These are phyloP conservation scores for Nematodospora anomalae DNA, from an alignment of 1,139 yeast species.

Conservation along the genomic window DNA sequence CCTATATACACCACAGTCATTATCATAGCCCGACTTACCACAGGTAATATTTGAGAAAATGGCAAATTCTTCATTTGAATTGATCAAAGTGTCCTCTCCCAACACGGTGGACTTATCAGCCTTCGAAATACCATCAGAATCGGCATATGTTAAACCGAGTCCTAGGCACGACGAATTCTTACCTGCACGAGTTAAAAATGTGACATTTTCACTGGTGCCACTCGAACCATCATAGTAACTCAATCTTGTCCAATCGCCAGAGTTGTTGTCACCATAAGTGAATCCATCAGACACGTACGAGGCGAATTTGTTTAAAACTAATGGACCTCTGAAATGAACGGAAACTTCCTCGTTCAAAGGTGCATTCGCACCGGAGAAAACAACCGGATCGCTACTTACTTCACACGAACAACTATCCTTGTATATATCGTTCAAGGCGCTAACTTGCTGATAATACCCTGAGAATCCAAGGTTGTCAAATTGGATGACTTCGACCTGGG, in stretches of 20 bases:
- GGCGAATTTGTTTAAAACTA: slow-evolving; percentile 76
- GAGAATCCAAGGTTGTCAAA: slow-evolving; percentile 71
- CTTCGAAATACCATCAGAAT: slow-evolving; percentile 65
- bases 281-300: slow-evolving; percentile 46
- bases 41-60: slow-evolving; percentile 75
- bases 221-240: slow-evolving; percentile 63
- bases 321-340: slow-evolving; percentile 93
- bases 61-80: slow-evolving; percentile 73
- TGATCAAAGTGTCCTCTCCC: slow-evolving; percentile 56
- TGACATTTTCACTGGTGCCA: slow-evolving; percentile 56
- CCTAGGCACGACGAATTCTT: slow-evolving; percentile 78
- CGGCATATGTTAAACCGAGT: slow-evolving; percentile 80
- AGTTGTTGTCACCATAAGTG: slow-evolving; percentile 28
- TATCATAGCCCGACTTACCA: slow-evolving; percentile 42
- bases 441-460: slow-evolving; percentile 76
- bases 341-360: slow-evolving; percentile 89
- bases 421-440: slow-evolving; percentile 46
- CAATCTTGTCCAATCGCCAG: slow-evolving; percentile 65
- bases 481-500: slow-evolving; percentile 35
- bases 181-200: slow-evolving; percentile 82
- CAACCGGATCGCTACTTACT: slow-evolving; percentile 50
- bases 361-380: slow-evolving; percentile 73
- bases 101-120: slow-evolving; percentile 65
- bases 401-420: slow-evolving; percentile 61
- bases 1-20: slow-evolving; percentile 87